Base-by-base conservation (phyloP, 2,329 filamentous ascomycete genomes). In the Fusarium gaditjirri region DNA sequence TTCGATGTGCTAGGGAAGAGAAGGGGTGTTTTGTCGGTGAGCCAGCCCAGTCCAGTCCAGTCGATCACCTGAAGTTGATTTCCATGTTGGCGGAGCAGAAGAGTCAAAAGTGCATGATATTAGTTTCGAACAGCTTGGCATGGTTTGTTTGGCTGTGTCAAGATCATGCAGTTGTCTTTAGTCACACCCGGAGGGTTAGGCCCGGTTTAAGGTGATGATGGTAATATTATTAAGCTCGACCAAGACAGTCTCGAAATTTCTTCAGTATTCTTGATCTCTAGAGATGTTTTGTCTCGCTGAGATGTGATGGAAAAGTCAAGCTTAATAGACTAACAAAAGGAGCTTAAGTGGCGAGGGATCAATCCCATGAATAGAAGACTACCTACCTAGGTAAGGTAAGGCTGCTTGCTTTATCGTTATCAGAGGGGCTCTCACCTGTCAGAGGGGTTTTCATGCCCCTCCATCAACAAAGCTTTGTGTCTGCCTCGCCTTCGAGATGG, bases 141-240 rank as follows among this genome's bases (percentile, higher is more conserved):
- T 49, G 54, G 42, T 52, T 75, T 70, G 64, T 70, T 68, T 60
- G 54, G 63, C 67, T 76, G 74, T 75, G 74, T 76, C 74, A 76
- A 73, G 65, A 71, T 76, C 74, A 76, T 76, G 74, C 74, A 76
- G 42, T 46, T 50, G 44, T 42, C 71, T 41, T 76, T 76, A 75
- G 74, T 76, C 74, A 76, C 73, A 50, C 43, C 27, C 43, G 35
- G 39, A 64, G 44, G 49, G 58, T 62, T 64, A 43, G 67, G 55
- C 70, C 47, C 35, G 55, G 33, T 50, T 61, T 39, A 57, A 56
- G 53, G 64, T 39, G 38, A 29, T 39, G 38, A 29, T 42, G 23
- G 54, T 35, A 60, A 31, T 36, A 52, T 25, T n/a, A 23, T 33
- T 42, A 21, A 25, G 46, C 29, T 49, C 16, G 21, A 14, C 17